phyloP scores from a whole-genome alignment of 2,329 filamentous ascomycete species.

The Zarea fungicola region DNA sequence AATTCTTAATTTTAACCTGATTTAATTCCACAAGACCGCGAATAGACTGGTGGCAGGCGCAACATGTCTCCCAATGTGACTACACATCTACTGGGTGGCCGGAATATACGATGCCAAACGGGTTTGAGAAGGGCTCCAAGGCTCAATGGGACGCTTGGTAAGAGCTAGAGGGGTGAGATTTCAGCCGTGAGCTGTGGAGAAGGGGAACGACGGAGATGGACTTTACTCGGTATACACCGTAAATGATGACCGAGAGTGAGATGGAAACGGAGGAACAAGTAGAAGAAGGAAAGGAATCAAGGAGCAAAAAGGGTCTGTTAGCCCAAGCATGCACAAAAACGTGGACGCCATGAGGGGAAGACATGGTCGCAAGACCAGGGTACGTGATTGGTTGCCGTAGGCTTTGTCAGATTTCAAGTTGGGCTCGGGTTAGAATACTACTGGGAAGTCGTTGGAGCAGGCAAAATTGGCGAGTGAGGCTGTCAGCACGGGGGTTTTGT shows the following conservation, averaged over 20 bases:
- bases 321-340: neutral
- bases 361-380: neutral
- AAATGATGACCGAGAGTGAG: neutral
- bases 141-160: no score
- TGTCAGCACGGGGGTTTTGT: neutral
- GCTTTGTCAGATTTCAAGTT: slow-evolving; percentile 1
- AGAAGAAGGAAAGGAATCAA: neutral
- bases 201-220: no score
- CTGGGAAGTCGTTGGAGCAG: neutral
- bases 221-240: neutral
- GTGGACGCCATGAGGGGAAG: neutral
- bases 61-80: no score
- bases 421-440: neutral
- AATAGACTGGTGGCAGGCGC: no score
- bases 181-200: neutral
- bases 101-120: no score
- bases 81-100: no score
- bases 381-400: neutral
- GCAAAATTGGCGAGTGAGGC: neutral
- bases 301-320: neutral
- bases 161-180: slow-evolving; percentile 12
- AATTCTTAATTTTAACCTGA: no score
- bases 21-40: no score
- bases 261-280: neutral
- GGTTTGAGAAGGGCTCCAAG: no score